phyloP scores from a whole-genome alignment of 225 moss, liverwort and hornwort genomes.

The Takakia lepidozioides region DNA sequence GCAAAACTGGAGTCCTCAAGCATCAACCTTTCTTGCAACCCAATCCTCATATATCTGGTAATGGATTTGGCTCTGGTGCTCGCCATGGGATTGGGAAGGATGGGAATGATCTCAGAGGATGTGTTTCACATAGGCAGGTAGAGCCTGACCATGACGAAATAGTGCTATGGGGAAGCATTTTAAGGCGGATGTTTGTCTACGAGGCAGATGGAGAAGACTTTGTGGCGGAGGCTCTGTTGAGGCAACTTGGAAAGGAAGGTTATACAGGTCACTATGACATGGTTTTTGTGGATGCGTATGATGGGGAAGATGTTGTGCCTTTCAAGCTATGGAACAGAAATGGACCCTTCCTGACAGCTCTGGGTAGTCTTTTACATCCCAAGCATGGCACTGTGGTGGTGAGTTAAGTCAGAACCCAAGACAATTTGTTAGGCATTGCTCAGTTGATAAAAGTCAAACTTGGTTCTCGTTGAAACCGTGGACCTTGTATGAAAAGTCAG shows the following conservation, averaged over 20 bases:
- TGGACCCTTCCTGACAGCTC: conserved; percentile 55
- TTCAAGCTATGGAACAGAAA: conserved; percentile 54
- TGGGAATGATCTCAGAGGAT: too few species aligned
- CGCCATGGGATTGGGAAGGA: too few species aligned
- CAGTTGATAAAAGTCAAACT: too few species aligned
- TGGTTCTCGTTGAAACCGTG: too few species aligned
- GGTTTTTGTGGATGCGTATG: conserved; percentile 88
- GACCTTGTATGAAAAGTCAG: too few species aligned
- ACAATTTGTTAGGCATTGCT: too few species aligned
- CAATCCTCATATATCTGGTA: too few species aligned
- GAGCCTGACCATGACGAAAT: conserved; percentile 8
- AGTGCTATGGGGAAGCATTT: conserved; percentile 48
- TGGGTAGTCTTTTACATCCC: conserved; percentile 53
- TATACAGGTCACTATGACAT: conserved; percentile 52
- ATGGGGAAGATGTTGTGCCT: conserved; percentile 84
- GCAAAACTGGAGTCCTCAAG: too few species aligned
- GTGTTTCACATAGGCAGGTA: not conserved
- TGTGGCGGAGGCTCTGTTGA: conserved; percentile 34
- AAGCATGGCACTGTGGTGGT: conserved; percentile 94
- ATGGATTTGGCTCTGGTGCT: too few species aligned
- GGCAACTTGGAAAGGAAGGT: conserved; percentile 10
- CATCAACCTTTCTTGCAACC: too few species aligned
- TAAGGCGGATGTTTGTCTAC: conserved; percentile 47
- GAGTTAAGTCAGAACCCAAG: conserved; percentile 13
- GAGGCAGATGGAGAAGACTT: conserved; percentile 75